Evolutionary conservation across 2,329 filamentous ascomycete genomes (phyloP).

Genomic region (Aspergillus aculeatus): DNA sequence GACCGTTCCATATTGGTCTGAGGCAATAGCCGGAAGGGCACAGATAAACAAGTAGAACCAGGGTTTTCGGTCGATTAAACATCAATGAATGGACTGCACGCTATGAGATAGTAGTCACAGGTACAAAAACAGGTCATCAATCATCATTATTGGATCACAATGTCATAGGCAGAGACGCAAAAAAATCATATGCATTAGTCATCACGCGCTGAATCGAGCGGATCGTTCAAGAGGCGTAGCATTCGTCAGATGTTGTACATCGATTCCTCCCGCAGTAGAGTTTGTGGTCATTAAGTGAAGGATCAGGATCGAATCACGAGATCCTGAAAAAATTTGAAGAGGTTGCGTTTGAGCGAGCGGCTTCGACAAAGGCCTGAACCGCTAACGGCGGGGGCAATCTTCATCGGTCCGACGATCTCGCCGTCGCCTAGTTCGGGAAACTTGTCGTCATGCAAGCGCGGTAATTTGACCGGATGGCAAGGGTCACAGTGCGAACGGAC

Average conservation of each 20-base stretch:
- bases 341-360: slow-evolving; percentile 42
- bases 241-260: slow-evolving; percentile 25
- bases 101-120: slow-evolving; percentile 38
- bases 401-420: slow-evolving; percentile 93
- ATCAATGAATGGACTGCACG: slow-evolving; percentile 30
- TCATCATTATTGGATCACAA: slow-evolving; percentile 28
- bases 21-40: slow-evolving; percentile 9
- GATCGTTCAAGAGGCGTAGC: slow-evolving; percentile 19
- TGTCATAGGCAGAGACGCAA: slow-evolving; percentile 13
- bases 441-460: slow-evolving; percentile 60
- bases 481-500: slow-evolving; percentile 39
- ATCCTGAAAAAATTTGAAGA: slow-evolving; percentile 47
- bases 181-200: slow-evolving; percentile 32
- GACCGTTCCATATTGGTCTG: slow-evolving; percentile 15
- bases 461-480: slow-evolving; percentile 53
- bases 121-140: slow-evolving; percentile 21
- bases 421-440: slow-evolving; percentile 86
- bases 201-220: slow-evolving; percentile 25
- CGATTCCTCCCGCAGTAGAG: slow-evolving; percentile 20
- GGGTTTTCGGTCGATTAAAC: slow-evolving; percentile 16
- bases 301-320: slow-evolving; percentile 36
- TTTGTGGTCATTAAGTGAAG: slow-evolving; percentile 28
- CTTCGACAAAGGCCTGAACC: slow-evolving; percentile 45
- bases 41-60: slow-evolving; percentile 15
- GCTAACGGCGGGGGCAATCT: slow-evolving; percentile 39